Percentiles rank a stretch among this genome's conserved stretches.
phyloP scores from a whole-genome alignment of 1,139 yeast species.

The Fermentozyma sake region DNA sequence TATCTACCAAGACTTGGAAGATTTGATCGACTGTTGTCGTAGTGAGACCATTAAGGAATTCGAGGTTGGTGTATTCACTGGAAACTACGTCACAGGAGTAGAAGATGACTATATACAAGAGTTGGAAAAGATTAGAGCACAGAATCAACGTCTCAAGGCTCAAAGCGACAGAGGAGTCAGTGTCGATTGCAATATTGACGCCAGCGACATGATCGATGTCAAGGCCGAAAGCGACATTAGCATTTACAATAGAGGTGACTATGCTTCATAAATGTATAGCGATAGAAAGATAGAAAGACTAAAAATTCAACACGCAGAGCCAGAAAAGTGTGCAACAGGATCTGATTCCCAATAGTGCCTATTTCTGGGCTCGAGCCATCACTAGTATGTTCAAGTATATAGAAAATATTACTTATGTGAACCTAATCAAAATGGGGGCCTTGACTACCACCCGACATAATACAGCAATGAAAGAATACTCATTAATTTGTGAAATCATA shows the following conservation, averaged over 20 bases:
- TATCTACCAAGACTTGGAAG: slow-evolving; percentile 80
- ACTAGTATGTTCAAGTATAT: no score
- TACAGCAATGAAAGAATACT: no score
- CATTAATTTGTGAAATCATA: no score
- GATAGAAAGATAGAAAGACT: background rate
- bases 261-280: slow-evolving; percentile 16
- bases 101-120: slow-evolving; percentile 79
- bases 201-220: slow-evolving; percentile 51
- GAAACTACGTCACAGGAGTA: slow-evolving; percentile 86
- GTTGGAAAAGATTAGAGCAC: slow-evolving; percentile 78
- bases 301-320: background rate
- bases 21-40: slow-evolving; percentile 74
- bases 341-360: no score
- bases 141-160: slow-evolving; percentile 61
- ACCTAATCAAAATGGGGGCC: no score
- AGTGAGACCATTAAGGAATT: slow-evolving; percentile 55
- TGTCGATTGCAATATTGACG: slow-evolving; percentile 46
- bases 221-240: slow-evolving; percentile 92
- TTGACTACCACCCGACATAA: no score
- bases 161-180: slow-evolving; percentile 33
- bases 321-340: background rate
- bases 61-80: slow-evolving; percentile 98
- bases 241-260: slow-evolving; percentile 83
- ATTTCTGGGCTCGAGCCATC: no score
- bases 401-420: no score